phyloP scores from a whole-genome alignment of 352 stramenopile genomes.

The Globisporangium solare region DNA sequence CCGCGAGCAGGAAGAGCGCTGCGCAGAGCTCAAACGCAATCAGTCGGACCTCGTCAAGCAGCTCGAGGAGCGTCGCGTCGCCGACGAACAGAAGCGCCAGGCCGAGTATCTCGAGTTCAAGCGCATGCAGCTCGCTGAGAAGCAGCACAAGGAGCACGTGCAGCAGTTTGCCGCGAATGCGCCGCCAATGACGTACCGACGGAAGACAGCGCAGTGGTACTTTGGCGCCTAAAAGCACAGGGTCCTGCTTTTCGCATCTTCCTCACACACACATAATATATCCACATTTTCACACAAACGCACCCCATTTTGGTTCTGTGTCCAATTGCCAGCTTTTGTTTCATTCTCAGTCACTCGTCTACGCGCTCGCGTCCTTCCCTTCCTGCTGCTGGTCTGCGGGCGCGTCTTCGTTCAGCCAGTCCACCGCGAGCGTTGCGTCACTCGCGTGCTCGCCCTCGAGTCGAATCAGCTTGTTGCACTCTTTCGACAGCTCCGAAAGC shows the following conservation, averaged over 20 bases:
- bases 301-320: no score
- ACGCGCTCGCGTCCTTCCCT: conserved; percentile 5
- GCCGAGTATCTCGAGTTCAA: conserved; percentile 72
- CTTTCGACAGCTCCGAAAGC: conserved; percentile 58
- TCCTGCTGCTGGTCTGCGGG: conserved; percentile 1
- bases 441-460: conserved; percentile 39
- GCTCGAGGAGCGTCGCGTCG: conserved; percentile 41
- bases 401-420: conserved; percentile 39
- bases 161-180: conserved; percentile 43
- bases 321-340: not conserved
- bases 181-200: conserved; percentile 51
- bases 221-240: conserved; percentile 56
- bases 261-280: not conserved
- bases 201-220: conserved; percentile 81
- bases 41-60: conserved; percentile 61
- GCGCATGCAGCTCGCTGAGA: conserved; percentile 69
- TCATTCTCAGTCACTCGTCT: not conserved
- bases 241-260: no score
- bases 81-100: conserved; percentile 59
- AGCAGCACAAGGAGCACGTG: conserved; percentile 70
- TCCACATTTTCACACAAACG: conserved; percentile 5
- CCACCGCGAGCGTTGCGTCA: conserved; percentile 14
- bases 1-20: conserved; percentile 65
- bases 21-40: conserved; percentile 56
- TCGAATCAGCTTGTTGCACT: conserved; percentile 77